phyloP scores from a whole-genome alignment of 2,329 filamentous ascomycete species.

The Sclerotinia trifoliorum region DNA sequence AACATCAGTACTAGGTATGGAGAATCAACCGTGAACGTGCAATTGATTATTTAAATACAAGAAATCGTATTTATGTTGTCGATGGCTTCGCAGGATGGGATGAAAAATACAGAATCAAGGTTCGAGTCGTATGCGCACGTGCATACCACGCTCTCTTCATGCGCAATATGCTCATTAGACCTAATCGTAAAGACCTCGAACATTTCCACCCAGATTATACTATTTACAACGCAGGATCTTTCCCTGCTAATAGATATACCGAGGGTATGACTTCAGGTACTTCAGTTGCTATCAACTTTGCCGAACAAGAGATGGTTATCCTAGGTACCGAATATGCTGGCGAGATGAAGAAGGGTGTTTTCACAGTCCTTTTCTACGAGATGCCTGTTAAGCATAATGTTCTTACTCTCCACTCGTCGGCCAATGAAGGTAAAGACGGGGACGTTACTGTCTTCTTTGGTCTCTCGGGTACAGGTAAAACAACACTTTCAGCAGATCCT shows the following conservation, averaged over 20 bases:
- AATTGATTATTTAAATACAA: slow-evolving; percentile 98
- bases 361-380: slow-evolving; percentile 99
- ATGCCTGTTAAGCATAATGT: slow-evolving; percentile 99
- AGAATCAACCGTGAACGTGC: slow-evolving; percentile 99
- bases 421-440: slow-evolving; percentile 91
- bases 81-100: slow-evolving; percentile 99
- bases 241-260: slow-evolving; percentile 97
- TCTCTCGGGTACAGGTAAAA: slow-evolving; percentile 97
- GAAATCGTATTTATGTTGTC: slow-evolving; percentile 97
- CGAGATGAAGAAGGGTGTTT: slow-evolving; percentile 97
- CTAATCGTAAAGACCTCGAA: slow-evolving; percentile 85
- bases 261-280: slow-evolving; percentile 98
- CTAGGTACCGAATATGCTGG: slow-evolving; percentile 98
- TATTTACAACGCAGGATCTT: slow-evolving; percentile 98
- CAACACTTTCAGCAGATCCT: slow-evolving; percentile 92
- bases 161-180: slow-evolving; percentile 99
- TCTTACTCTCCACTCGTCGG: slow-evolving; percentile 95
- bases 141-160: slow-evolving; percentile 99
- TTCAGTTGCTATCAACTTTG: slow-evolving; percentile 98
- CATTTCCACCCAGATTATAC: slow-evolving; percentile 99
- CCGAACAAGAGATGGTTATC: slow-evolving; percentile 99
- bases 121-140: slow-evolving; percentile 96
- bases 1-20: slow-evolving; percentile 70
- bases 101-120: slow-evolving; percentile 94
- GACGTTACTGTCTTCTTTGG: slow-evolving; percentile 99